These are phyloP conservation scores for Lotus japonicus DNA, from an alignment of 306 rosid species.

Conservation along the genomic window DNA sequence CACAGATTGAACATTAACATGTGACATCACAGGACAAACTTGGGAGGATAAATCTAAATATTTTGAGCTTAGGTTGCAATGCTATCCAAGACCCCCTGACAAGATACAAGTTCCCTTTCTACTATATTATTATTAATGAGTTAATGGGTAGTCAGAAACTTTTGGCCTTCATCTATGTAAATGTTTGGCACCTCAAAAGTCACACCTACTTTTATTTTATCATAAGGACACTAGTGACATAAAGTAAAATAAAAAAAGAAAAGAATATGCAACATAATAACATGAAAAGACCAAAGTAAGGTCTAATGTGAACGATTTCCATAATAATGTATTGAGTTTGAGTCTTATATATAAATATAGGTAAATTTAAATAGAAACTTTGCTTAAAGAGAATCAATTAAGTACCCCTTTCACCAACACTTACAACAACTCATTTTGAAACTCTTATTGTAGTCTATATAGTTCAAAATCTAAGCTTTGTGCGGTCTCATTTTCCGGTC, in stretches of 20 bases:
- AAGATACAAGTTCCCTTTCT: slow-evolving; percentile 19
- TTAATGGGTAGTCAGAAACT: slow-evolving; percentile 30
- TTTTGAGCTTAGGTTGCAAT: slow-evolving; percentile 10
- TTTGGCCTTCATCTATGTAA: slow-evolving; percentile 25
- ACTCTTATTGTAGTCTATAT: background rate
- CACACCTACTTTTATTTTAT: slow-evolving; percentile 29
- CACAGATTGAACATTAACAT: slow-evolving; percentile 42
- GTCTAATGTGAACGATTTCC: too few species aligned
- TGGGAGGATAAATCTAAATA: slow-evolving; percentile 31
- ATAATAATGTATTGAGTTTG: too few species aligned
- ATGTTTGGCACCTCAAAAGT: slow-evolving; percentile 42
- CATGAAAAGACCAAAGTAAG: slow-evolving; percentile 37
- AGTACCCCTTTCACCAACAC: too few species aligned
- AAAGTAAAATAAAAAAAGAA: slow-evolving; percentile 23
- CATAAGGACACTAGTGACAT: slow-evolving; percentile 6
- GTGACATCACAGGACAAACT: slow-evolving; percentile 56
- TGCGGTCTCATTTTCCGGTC: slow-evolving; percentile 15
- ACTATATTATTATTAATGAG: slow-evolving; percentile 10
- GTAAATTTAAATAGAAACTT: too few species aligned
- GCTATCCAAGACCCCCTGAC: slow-evolving; percentile 26
- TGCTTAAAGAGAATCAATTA: too few species aligned
- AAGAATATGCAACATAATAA: slow-evolving; percentile 25
- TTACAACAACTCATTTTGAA: slow-evolving; percentile 1
- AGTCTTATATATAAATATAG: too few species aligned
- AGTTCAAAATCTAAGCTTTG: slow-evolving; percentile 11